These are phyloP conservation scores for Phytophthora palmivora DNA, from an alignment of 352 stramenopile species.

Conservation along the genomic window DNA sequence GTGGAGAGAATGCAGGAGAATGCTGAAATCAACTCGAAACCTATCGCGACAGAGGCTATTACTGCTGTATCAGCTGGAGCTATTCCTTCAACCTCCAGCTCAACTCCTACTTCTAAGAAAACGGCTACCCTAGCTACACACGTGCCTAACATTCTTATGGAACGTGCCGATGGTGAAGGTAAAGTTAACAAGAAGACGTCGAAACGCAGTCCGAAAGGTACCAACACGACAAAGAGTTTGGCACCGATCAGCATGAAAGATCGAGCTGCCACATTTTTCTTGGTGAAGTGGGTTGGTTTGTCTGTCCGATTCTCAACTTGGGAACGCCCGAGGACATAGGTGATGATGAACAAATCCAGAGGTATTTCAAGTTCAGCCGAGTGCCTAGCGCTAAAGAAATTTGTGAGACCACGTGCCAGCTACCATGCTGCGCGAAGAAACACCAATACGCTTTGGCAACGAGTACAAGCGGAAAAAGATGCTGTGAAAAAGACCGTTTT, in stretches of 20 bases:
- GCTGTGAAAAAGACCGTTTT: constrained; percentile 85
- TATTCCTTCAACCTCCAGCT: constrained; percentile 2
- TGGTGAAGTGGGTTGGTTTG: constrained; percentile 89
- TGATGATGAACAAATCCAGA: constrained; percentile 88
- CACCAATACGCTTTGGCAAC: constrained; percentile 69
- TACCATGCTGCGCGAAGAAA: constrained; percentile 84
- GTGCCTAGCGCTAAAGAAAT: constrained; percentile 87
- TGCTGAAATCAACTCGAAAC: constrained; percentile 14
- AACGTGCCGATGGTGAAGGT: constrained; percentile 55
- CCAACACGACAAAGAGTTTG: constrained; percentile 31
- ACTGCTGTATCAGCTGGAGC: constrained; percentile 1
- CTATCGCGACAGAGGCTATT: neutral
- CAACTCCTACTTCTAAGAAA: constrained; percentile 13
- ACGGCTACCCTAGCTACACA: constrained; percentile 13
- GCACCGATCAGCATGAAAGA: constrained; percentile 38
- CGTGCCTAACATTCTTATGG: constrained; percentile 62
- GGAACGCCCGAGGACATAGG: constrained; percentile 91
- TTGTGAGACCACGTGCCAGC: constrained; percentile 80
- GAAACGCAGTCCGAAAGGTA: constrained; percentile 40
- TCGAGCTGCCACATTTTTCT: constrained; percentile 77
- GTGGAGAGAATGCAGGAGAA: constrained; percentile 27
- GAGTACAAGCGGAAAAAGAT: constrained; percentile 47
- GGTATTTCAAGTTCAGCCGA: constrained; percentile 90
- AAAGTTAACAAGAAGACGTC: constrained; percentile 77
- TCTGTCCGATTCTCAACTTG: constrained; percentile 90